Evolutionary conservation across 2,329 filamentous ascomycete species (phyloP), one percentile per base, ranked within the genome.

Genomic region (Beauveria pseudobassiana): DNA sequence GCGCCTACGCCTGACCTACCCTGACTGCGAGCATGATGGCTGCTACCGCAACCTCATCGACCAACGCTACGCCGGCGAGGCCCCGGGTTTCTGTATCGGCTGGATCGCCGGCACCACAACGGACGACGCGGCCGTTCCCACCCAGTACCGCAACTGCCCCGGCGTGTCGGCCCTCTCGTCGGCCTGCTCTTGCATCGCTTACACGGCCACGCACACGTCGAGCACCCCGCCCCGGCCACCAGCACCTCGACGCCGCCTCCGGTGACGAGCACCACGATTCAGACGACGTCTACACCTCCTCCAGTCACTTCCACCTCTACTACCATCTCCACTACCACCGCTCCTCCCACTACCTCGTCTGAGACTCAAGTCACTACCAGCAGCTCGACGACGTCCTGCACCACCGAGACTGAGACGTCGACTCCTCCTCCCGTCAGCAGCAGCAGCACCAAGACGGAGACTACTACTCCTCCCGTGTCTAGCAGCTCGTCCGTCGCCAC

Each of bases 181-280:
- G 48, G 73, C 72, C 50, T 76, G 74, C 69, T 75, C 73, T 6
- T 76, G 73, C 68, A 67, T 75, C 66, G 69, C 70, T 61, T 74
- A 75, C 66, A 71, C 71, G 49, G 66, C 70, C 49, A 73, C 71
- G 22, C 69, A 71, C 63, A 65, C 65, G 14, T 63, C 59, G 38
- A 66, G 65, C 28, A 65, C 61, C 20, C 18, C 45, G 10, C 16
- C 34, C 57, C 52, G 20, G 45, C 48, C 24, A 62, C 63, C 18
- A 51, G 60, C 30, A 62, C 61, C 51, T 62, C 57, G 10, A 63
- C 64, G 20, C 46, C 20, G 9, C 46, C 46, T 14, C 46, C 46
- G 12, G 46, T 49, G 26, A 34, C 61, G 5, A 66, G 65, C 51
- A 55, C 42, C 10, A 53, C 58, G 4, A 43, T 50, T 38, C 52